Evolutionary conservation across 495 filamentous ascomycete genomes (phyloP).

Genomic region (Trichoderma asperelloides): DNA sequence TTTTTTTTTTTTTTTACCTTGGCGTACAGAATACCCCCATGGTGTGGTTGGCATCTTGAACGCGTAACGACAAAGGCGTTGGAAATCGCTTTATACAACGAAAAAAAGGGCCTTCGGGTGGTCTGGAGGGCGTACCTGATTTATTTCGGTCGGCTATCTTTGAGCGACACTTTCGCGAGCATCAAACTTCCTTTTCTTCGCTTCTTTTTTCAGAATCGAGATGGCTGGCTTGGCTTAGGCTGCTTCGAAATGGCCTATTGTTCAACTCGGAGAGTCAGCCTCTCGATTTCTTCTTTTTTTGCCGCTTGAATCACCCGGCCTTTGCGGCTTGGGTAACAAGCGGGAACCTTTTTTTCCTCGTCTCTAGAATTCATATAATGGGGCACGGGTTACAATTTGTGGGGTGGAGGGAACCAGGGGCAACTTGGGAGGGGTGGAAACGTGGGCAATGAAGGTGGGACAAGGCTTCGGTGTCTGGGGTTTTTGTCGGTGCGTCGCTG

Average conservation of each 20-base stretch:
- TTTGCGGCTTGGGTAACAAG: background rate
- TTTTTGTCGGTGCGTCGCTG: slow-evolving; percentile 3
- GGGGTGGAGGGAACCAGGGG: slow-evolving; percentile 3
- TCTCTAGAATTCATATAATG: slow-evolving; percentile 2
- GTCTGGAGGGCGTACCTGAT: slow-evolving; percentile 4
- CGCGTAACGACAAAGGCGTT: slow-evolving; percentile 6
- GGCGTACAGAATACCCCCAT: slow-evolving; percentile 1
- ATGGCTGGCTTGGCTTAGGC: background rate
- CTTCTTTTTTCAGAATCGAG: background rate
- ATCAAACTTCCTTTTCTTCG: background rate
- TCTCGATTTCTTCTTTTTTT: background rate
- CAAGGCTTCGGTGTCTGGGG: slow-evolving; percentile 7
- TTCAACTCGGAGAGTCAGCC: slow-evolving; percentile 9
- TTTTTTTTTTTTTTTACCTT: slow-evolving; percentile 8
- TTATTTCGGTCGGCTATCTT: background rate
- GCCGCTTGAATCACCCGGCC: background rate
- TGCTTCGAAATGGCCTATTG: background rate
- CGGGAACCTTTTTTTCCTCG: background rate
- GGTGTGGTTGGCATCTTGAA: slow-evolving; percentile 4
- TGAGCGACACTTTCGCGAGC: slow-evolving; percentile 1
- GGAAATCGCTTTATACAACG: background rate
- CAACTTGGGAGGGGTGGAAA: slow-evolving; percentile 4
- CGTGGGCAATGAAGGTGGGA: slow-evolving; percentile 5
- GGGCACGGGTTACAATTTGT: slow-evolving; percentile 4
- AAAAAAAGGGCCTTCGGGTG: slow-evolving; percentile 1